These are phyloP conservation scores for Cerrena zonata DNA, from an alignment of 1,284 basidiomycete species.

Conservation along the genomic window DNA sequence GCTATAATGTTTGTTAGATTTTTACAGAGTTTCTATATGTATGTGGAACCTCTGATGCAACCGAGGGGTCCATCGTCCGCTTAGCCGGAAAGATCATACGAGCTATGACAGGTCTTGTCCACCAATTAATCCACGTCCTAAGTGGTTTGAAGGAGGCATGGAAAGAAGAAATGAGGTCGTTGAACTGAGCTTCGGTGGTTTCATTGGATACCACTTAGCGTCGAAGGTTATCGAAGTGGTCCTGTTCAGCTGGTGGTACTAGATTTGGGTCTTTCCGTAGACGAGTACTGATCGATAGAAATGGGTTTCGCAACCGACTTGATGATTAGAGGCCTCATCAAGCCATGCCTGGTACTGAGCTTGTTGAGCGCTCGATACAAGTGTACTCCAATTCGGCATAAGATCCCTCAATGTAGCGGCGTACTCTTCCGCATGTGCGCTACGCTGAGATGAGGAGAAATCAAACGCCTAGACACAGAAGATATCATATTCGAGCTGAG, in stretches of 20 bases:
- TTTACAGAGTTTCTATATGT: too few species aligned
- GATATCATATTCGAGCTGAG: neutral
- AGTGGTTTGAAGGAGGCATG: neutral
- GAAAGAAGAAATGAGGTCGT: neutral
- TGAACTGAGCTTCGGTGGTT: neutral
- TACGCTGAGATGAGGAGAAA: constrained; percentile 9
- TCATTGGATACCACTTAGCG: neutral
- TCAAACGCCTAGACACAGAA: constrained; percentile 6
- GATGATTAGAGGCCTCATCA: constrained; percentile 1
- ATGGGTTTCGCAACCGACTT: constrained; percentile 6
- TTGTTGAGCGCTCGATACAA: neutral
- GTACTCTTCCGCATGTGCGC: constrained; percentile 7
- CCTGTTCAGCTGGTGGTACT: neutral
- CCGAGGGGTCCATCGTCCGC: constrained; percentile 15
- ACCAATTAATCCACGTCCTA: constrained; percentile 19
- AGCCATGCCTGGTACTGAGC: neutral
- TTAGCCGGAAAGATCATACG: constrained; percentile 23
- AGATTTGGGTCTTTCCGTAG: neutral
- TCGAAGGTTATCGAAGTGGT: neutral
- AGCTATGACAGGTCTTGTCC: constrained; percentile 15
- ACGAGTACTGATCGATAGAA: constrained; percentile 3
- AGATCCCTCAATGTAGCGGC: neutral
- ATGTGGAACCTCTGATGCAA: too few species aligned
- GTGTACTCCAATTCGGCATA: neutral
- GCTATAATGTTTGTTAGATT: too few species aligned